Evolutionary conservation across 371 early-diverging fungal genomes (phyloP).

Genomic region (Quaeritorhiza haematococci): DNA sequence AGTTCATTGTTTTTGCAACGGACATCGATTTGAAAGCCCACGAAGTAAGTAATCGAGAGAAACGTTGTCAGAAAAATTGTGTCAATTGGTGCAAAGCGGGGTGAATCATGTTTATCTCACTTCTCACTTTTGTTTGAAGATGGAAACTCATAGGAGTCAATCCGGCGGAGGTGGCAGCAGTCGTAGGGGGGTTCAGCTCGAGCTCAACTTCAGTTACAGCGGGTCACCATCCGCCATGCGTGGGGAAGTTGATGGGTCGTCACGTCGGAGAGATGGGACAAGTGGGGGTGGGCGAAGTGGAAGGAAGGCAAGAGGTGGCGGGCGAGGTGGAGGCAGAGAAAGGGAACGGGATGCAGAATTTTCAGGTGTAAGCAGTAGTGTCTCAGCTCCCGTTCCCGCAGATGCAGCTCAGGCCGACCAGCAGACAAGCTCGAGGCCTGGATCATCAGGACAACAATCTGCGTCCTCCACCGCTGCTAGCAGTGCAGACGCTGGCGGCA

Average conservation of each 20-base stretch:
- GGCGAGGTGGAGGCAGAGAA: constrained; percentile 6
- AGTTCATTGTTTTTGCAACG: constrained; percentile 92
- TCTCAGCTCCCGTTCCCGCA: neutral
- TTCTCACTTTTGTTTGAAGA: too few relatives aligned
- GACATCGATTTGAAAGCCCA: constrained; percentile 89
- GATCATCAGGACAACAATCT: neutral
- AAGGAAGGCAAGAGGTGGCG: too few relatives aligned
- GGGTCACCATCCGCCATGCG: constrained; percentile 26
- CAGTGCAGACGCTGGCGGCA: neutral
- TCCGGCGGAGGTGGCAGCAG: constrained; percentile 32
- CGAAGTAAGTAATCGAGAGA: constrained; percentile 25
- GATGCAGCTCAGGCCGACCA: neutral
- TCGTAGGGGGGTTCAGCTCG: constrained; percentile 46
- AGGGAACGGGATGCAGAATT: constrained; percentile 2
- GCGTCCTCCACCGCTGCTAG: neutral
- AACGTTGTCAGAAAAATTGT: constrained; percentile 16
- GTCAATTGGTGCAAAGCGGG: constrained; percentile 26
- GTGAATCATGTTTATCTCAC: too few relatives aligned
- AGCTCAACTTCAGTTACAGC: constrained; percentile 54
- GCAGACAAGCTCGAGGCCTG: too few relatives aligned
- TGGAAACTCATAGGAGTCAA: constrained; percentile 40
- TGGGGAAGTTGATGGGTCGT: constrained; percentile 8
- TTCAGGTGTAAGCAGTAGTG: neutral
- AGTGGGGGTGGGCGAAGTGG: constrained; percentile 9
- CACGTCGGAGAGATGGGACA: neutral